Conservation (phyloP, 768 basidiomycete genomes). For the Mycena alexandri region DNA sequence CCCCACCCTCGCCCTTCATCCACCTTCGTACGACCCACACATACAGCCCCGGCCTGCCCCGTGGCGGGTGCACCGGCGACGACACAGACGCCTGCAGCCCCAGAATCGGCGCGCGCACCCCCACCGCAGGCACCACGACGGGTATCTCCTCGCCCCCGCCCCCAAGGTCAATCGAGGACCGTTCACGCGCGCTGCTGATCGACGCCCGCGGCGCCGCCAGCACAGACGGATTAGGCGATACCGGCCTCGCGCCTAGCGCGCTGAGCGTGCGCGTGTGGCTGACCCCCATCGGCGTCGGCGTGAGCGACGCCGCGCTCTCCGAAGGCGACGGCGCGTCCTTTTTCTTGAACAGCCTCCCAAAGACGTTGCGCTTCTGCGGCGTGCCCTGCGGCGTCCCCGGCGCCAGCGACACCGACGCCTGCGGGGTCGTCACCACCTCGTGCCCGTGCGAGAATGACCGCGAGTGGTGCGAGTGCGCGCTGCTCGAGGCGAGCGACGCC, state of each 20-base stretch:
- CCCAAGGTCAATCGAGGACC: conserved; percentile 33
- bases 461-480: conserved; percentile 28
- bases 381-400: conserved; percentile 40
- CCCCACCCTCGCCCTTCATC: conserved; percentile 67
- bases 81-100: conserved; percentile 31
- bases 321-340: conserved; percentile 46
- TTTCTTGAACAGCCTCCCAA: conserved; percentile 80
- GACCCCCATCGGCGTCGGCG: conserved; percentile 44
- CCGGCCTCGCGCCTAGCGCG: neutral
- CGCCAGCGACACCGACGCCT: too few species aligned
- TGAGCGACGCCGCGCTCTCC: conserved; percentile 25
- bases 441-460: neutral
- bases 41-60: conserved; percentile 65
- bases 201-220: conserved; percentile 24
- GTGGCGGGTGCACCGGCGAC: conserved; percentile 37
- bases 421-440: too few species aligned
- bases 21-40: conserved; percentile 84
- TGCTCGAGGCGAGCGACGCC: conserved; percentile 38
- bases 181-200: conserved; percentile 28
- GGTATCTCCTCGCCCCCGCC: conserved; percentile 6
- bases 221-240: conserved; percentile 16
- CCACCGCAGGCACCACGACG: too few species aligned
- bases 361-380: conserved; percentile 69
- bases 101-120: conserved; percentile 21
- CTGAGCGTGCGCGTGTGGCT: conserved; percentile 29